Base-by-base conservation (phyloP, 2,329 filamentous ascomycete genomes). In the Dactylonectria macrodidyma region DNA sequence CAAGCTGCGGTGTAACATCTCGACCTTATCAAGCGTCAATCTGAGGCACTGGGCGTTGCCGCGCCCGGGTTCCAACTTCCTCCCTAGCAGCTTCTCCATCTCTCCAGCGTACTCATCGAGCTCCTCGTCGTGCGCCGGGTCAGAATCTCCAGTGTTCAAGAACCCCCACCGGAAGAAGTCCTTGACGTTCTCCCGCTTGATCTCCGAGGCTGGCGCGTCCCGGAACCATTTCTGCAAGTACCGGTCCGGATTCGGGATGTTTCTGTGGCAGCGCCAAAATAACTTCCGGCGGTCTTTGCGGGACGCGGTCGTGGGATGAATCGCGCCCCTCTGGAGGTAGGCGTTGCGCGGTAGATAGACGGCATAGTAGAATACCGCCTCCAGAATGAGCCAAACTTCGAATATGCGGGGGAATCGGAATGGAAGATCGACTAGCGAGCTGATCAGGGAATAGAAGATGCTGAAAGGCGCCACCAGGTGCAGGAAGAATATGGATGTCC, bases 111-210 rank as follows among this genome's bases (percentile, higher is more conserved):
- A 19, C 19, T 19, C 19, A 1, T 19, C 19, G 19, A 19, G 19
- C 19, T 19, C 19, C 19, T 19, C 19, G 19, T 19, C 1, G 19
- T 19, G 19, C 1, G 19, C 19, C 19, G 19, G 19, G 19, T 19
- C 19, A 19, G 19, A 19, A 1, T 19, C 19, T 19, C 19, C 19
- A 19, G 19, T 19, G 19, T 19, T 19, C 19, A 88, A 83, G 59
- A 91, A 87, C 1, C 86, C 88, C 90, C 89, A 92, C n/a, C 84
- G 78, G 24, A 89, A 82, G 75, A 90, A 91, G 62, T 89, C 87
- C 76, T 87, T 88, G 58, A 91, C 73, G 75, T 91, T 90, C 38
- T 91, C 88, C 16, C 84, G 81, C 62, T 85, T 84, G 52, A 92
- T 87, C 33, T 89, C 87, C 30, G 81, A 78, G 2, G 81, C 55